Evolutionary conservation across 1,284 basidiomycete genomes (phyloP).

Genomic region (Neonothopanus nambi): DNA sequence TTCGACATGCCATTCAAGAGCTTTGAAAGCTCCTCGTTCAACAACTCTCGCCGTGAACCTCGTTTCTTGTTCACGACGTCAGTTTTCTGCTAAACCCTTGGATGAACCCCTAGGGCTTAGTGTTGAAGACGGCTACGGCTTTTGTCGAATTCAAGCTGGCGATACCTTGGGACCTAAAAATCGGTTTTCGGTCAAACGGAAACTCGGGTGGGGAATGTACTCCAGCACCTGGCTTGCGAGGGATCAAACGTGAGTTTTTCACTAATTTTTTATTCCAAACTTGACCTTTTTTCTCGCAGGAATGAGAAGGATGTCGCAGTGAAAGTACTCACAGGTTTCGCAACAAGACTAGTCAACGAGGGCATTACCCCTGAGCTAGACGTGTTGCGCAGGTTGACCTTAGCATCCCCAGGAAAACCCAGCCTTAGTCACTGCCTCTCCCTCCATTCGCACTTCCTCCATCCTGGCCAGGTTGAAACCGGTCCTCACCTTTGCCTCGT

Average conservation of each 20-base stretch:
- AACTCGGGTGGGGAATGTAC: constrained; percentile 34
- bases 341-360: constrained; percentile 18
- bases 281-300: constrained; percentile 13
- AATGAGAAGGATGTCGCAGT: constrained; percentile 30
- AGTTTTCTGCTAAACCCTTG: not conserved
- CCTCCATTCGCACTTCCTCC: constrained; percentile 26
- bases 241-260: constrained; percentile 23
- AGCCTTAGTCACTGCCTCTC: constrained; percentile 23
- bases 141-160: constrained; percentile 3
- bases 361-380: constrained; percentile 25
- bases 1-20: too few relatives aligned
- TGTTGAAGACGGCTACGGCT: constrained; percentile 10
- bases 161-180: constrained; percentile 1
- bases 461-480: constrained; percentile 22
- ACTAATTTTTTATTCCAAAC: not conserved
- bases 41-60: too few relatives aligned
- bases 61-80: too few relatives aligned
- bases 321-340: constrained; percentile 30
- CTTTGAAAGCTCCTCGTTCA: too few relatives aligned
- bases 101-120: constrained; percentile 6
- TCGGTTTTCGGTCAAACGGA: constrained; percentile 22
- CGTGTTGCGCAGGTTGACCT: constrained; percentile 15
- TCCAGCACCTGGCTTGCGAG: constrained; percentile 34
- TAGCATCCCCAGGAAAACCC: constrained; percentile 1
- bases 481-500: constrained; percentile 32